These are phyloP conservation scores for Entonaema liquescens DNA, from an alignment of 495 filamentous ascomycete species.

Conservation along the genomic window DNA sequence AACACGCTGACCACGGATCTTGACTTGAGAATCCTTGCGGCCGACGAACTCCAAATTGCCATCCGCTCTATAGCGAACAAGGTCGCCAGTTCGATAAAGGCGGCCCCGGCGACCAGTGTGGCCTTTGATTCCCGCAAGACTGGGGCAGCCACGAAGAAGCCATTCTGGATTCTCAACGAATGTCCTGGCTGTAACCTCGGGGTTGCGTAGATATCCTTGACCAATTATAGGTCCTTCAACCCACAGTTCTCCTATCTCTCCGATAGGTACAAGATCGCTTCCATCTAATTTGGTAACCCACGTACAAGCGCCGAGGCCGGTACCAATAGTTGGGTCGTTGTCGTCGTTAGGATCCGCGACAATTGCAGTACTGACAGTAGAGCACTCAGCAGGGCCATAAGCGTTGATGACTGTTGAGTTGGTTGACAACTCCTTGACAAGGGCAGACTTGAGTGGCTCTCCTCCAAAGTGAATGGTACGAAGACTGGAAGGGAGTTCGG, in stretches of 20 bases:
- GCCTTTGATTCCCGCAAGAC: not conserved
- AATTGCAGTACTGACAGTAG: not conserved
- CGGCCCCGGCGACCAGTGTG: not conserved
- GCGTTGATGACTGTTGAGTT: not conserved
- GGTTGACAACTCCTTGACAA: not conserved
- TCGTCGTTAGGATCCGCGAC: not conserved
- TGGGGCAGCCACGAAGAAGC: not conserved
- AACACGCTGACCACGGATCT: constrained; percentile 51
- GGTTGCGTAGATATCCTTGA: not conserved
- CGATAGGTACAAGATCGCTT: constrained; percentile 1
- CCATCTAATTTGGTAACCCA: not conserved
- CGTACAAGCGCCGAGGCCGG: not conserved
- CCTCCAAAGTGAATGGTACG: not conserved
- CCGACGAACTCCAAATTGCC: constrained; percentile 44
- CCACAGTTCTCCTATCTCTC: not conserved
- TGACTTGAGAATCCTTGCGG: constrained; percentile 54
- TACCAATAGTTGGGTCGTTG: not conserved
- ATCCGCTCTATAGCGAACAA: constrained; percentile 60
- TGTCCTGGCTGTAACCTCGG: not conserved
- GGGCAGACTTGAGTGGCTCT: not conserved
- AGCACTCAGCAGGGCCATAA: not conserved
- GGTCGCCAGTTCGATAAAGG: constrained; percentile 63
- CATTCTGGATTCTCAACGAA: not conserved
- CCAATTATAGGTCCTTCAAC: not conserved
- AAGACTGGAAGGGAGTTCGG: not conserved